Evolutionary conservation across 805 yeast species (phyloP), one percentile per base, ranked within the genome.

Genomic region (Suhomyces xylopsoci): DNA sequence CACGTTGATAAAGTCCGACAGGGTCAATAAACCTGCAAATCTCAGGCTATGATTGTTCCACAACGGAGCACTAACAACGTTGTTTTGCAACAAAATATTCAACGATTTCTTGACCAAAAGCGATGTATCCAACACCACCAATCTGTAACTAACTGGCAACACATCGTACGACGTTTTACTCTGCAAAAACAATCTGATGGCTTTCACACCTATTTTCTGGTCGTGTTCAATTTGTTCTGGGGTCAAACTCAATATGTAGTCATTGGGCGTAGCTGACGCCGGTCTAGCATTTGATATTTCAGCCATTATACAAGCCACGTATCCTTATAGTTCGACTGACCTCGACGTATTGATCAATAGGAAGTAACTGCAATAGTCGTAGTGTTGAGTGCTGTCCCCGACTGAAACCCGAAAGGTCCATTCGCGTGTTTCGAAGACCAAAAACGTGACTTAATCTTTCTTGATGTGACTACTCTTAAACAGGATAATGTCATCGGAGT

Each of bases 131-230:
- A 94, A 82, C 46, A 94, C 98, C 51, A 94, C 88, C 62, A 94
- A 79, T 61, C 97, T 79, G 68, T 93, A 94, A 19, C 96, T 87
- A 34, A 94, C 98, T 2, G 99, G 99, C 42, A 94, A 78, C 20
- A 94, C 99, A 64, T 94, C 99, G 68, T 94, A 94, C 1, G 97
- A 90, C 0, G 97, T 92, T 67, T 93, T 93, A 47, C 94, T 85
- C 63, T 90, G 87, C 43, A 94, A 74, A 63, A 94, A 94, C 30
- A 83, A 74, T 47, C 97, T 77, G 55, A 94, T 94, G 17, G 96
- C 90, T 59, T 83, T 82, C 53, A 90, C 80, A 0, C 94, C 96
- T n/a, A 81, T 70, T 55, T 76, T 77, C 65, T 90, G 97, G 62
- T 87, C 90, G 52, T 76, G 76, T 52, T 78, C 76, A 41, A 76